Conservation (phyloP, 805 yeast species). For the Lachancea kluyveri region DNA sequence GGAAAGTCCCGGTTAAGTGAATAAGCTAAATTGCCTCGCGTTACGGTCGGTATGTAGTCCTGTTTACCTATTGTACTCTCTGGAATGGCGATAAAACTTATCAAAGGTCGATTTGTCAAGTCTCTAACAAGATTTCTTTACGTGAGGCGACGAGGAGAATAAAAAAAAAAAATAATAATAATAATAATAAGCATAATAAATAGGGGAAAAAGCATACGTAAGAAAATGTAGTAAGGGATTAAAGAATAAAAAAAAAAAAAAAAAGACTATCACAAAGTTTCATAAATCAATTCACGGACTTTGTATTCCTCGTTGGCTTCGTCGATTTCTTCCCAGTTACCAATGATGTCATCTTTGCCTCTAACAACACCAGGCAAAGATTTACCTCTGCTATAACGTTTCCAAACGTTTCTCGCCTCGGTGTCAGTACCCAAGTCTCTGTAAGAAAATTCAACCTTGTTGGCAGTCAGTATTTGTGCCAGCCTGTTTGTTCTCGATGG, state of each 20-base stretch:
- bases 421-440: slow-evolving; percentile 85
- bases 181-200: no score
- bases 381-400: slow-evolving; percentile 63
- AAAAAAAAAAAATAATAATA: no score
- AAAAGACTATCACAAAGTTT: slow-evolving; percentile 38
- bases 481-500: slow-evolving; percentile 71
- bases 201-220: no score
- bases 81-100: no score
- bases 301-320: slow-evolving; percentile 79
- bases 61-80: no score
- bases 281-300: slow-evolving; percentile 57
- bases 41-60: no score
- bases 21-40: no score
- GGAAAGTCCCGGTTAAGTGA: no score
- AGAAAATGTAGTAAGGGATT: no score
- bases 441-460: slow-evolving; percentile 57
- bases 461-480: slow-evolving; percentile 67
- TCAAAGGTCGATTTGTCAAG: no score
- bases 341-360: slow-evolving; percentile 74
- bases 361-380: slow-evolving; percentile 81
- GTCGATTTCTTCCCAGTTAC: slow-evolving; percentile 79
- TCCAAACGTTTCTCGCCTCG: slow-evolving; percentile 81
- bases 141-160: not conserved
- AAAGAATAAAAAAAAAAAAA: not conserved
- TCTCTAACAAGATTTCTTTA: no score